phyloP scores from a whole-genome alignment of 176 grass and related monocot genomes.

The Oryza coarctata region DNA sequence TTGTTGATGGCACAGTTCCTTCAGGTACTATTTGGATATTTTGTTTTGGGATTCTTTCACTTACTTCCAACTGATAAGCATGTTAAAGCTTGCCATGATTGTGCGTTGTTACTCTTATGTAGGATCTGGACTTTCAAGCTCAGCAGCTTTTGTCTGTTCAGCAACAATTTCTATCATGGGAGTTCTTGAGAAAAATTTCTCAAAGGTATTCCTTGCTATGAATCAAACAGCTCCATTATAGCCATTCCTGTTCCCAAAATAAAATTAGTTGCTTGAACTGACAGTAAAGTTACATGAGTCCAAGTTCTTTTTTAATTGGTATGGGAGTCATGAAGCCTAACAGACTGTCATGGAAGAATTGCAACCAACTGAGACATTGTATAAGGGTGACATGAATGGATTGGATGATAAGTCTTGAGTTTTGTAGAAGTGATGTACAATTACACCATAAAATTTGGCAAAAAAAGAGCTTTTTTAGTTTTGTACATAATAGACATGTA shows the following conservation, averaged over 20 bases:
- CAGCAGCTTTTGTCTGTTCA: conserved; percentile 98
- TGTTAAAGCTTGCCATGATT: neutral
- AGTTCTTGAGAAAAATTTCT: conserved; percentile 66
- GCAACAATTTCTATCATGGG: conserved; percentile 95
- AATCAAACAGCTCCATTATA: neutral
- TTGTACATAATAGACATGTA: neutral
- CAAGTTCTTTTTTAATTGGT: neutral
- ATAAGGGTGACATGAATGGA: neutral
- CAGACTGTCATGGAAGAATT: neutral
- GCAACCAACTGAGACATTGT: neutral
- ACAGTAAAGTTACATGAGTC: neutral
- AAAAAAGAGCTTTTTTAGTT: neutral
- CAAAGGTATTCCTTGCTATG: conserved; percentile 60
- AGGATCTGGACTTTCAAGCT: conserved; percentile 97
- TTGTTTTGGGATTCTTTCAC: neutral
- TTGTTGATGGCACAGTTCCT: conserved; percentile 92
- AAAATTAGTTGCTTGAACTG: neutral
- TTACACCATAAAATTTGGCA: neutral
- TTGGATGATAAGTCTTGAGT: neutral
- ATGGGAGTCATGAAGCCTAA: neutral
- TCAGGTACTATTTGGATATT: conserved; percentile 41
- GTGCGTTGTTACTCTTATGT: conserved; percentile 9
- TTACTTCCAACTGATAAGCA: neutral
- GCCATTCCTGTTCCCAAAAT: neutral
- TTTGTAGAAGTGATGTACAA: neutral